Evolutionary conservation across 371 early-diverging fungal species (phyloP), one percentile per base, ranked within the genome.

Genomic region (Synchytrium microbalum): DNA sequence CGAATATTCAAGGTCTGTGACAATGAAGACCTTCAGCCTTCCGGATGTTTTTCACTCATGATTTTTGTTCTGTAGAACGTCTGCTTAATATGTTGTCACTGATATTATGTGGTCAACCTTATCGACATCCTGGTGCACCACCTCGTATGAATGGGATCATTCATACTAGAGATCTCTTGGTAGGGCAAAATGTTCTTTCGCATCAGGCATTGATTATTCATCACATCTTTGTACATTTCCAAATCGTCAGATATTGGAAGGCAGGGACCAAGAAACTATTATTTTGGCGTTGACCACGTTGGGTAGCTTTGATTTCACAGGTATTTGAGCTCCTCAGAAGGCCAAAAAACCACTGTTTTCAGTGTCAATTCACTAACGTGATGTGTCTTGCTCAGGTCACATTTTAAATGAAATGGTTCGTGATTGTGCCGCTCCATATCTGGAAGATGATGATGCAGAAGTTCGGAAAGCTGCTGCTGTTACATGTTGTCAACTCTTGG

Each of bases 361-460:
- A 30, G 19, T 26, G 58, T 57, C 14, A 19, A 13, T 19, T 14
- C 58, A 62, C 26, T 28, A 27, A 57, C 27, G 13, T 57, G 57
- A 57, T 28, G 13, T 26, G 14, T 13, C 8, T 19, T 60, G 14
- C 30, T 14, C 64, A 75, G 84, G 81, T 28, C 89, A 93, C 59
- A 85, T 88, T 33, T 75, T 97, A 32, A 88, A 90, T 67, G 96
- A 95, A 72, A 89, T 97, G 75, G 88, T 96, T 31, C 84, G 91
- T 46, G 91, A 91, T 63, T 88, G 88, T 62, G 87, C 95, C 5
- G 82, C 91, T 16, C 78, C 84, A 23, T 98, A 94, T 65, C 74
- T 96, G 32, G 91, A 91, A 33, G 90, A 91, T 65, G 92, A 92
- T 68, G 83, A 84, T 38, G 71, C 87, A 0, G 89, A 87, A 31